Evolutionary conservation across 495 filamentous ascomycete genomes (phyloP), one percentile per base, ranked within the genome.

Genomic region (Aspergillus ellipticus): DNA sequence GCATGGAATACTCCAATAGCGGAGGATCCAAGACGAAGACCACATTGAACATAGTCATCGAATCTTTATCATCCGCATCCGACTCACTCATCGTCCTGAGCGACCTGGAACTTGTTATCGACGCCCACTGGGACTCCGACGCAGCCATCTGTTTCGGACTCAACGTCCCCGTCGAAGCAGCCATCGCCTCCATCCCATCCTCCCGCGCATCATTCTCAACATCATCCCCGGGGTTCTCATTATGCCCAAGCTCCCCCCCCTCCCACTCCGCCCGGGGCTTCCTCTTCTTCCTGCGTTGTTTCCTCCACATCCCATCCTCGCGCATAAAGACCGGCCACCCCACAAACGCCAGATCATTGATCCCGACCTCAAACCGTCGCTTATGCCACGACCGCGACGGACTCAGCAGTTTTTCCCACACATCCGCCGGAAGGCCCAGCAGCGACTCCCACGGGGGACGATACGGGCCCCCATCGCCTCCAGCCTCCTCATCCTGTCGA

Each of bases 41-140:
- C 31, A 97, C 83, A 72, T 97, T 92, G 68, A 98, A 98, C 92
- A 97, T 96, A 20, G 84, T 91, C 89, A 98, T 92, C 42, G 77
- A 71, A 49, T 78, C 78, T 52, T 71, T 76, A 49, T 86, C 82
- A 56, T 84, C 82, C 8, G 78, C 66, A 51, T 83, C 81, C 6
- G 60, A 58, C 2, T 66, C 61, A 55, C 75, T 78, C 39, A 56
- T 51, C 17, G 62, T 54, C 19, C 64, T 68, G 22, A 63, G 64
- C 26, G 72, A 66, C 22, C 72, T 70, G 13, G 62, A 73, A 53
- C 78, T 77, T 24, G 69, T 66, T 7, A 65, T 61, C 60, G 77
- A 74, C 31, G 65, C 62, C 51, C 73, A 55, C 41, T 68, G 78
- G 6, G 63, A 58, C 35, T 72, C 61, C 48, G 70, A 64, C n/a